Evolutionary conservation across 495 filamentous ascomycete genomes (phyloP), one percentile per base, ranked within the genome.

Genomic region (Evernia prunastri): DNA sequence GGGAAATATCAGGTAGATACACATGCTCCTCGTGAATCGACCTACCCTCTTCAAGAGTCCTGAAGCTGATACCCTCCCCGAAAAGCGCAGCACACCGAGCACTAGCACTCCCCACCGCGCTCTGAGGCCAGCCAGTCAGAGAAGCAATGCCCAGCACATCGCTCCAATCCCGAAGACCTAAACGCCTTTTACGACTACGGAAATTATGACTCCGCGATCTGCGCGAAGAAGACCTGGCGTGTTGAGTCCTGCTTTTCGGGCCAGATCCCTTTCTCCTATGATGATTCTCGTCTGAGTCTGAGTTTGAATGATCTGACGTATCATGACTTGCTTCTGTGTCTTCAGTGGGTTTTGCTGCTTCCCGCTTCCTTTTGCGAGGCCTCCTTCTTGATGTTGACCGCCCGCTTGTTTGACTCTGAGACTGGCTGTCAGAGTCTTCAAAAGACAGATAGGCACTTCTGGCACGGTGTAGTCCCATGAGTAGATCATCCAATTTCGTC

Each of bases 81-180:
- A 94, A 92, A 0, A 96, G 76, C 37, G 79, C 78, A 2, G 84
- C 80, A 69, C 91, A 96, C 42, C 91, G 79, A 68, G 84, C 76
- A 4, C 86, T 81, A 1, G 90, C 80, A 56, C 88, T 81, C 49
- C 82, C 79, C 11, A 96, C 77, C 8, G 85, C 87, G 7, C 72
- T 70, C 1, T 80, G 68, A 1, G 86, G 75, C 71, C 89, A 88
- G 0, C 87, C 89, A 2, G 79, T 82, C 63, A 92, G 78, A 0
- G 88, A 81, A 27, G 91, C 91, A 1, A 89, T 75, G 12, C 88
- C 88, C 37, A 95, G 72, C 2, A 94, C 81, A 61, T 92, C 88
- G 51, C 86, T 86, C 91, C 91, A 96, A 72, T 93, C 88, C 3
- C 89, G 83, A 8, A 85, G 74, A 5, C 75, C 80, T 62, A 82